Base-by-base conservation (phyloP, 2,329 filamentous ascomycete species). In the Microcera coccophila region DNA sequence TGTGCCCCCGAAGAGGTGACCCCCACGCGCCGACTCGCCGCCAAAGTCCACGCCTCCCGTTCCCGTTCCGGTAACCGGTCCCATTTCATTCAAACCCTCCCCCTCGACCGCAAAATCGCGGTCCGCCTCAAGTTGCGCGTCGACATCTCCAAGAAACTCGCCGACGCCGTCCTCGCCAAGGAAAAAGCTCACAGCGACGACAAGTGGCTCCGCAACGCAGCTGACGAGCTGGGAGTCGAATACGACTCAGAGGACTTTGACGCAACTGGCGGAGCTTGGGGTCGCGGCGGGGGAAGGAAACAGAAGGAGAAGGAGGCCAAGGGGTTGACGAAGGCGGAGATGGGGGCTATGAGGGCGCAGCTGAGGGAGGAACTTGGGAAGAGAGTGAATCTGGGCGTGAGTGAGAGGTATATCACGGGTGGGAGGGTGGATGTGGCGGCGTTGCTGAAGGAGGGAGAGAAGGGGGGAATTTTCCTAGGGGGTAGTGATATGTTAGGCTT, bases 171-270 rank as follows among this genome's bases (percentile, higher is more conserved):
- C 1, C 78, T 93, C 8, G 91, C 90, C 7, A 95, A 95, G 68
- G 88, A 94, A 61, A 95, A 91, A 67, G 81, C 84, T 9, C 81
- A 80, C 42, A 85, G 85, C 57, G 87, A 95, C 55, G 87, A 95
- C 53, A 81, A 88, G 42, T 93, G 90, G 82, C 72, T 97, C 55
- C 81, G 81, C 33, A 80, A 79, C 36, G 90, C 90, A 0, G 93
- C 93, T 0, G 90, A 96, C 44, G 91, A 97, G 51, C 74, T 98
- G 0, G 93, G 93, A 1, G 87, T 97, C 0, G 91, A 96, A 39
- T 95, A 95, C 61, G 90, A 97, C 61, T 86, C 82, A 47, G 90
- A 95, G 26, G 89, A 94, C 35, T 84, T 95, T 48, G 86, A 85
- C 52, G 89, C 93, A 24, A 86, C 89, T 32, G 84, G 90, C 44